phyloP scores from a whole-genome alignment of 2,329 filamentous ascomycete species.

The Chaetomiaceae sp. region DNA sequence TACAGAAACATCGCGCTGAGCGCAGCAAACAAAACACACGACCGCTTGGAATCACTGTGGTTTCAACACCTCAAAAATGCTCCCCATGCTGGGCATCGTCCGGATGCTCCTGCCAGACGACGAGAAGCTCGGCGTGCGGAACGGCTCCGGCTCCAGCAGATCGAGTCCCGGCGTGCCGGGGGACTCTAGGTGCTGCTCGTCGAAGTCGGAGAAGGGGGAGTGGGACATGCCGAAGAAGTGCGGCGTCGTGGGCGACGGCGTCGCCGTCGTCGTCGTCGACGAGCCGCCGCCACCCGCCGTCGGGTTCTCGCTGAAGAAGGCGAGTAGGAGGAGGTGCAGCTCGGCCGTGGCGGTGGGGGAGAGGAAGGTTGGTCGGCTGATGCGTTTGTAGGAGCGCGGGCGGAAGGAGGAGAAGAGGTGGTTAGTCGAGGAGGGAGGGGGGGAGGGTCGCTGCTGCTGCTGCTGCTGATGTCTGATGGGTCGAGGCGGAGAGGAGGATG shows the following conservation, averaged over 20 bases:
- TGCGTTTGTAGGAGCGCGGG: conserved; percentile 22
- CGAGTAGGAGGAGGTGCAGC: conserved; percentile 20
- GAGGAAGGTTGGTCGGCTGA: conserved; percentile 23
- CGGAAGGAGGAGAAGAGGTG: too few relatives aligned
- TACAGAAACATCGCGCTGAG: too few relatives aligned
- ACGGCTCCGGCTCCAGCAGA: conserved; percentile 23
- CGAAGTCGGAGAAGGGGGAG: conserved; percentile 15
- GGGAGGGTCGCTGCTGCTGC: too few relatives aligned
- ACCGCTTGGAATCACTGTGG: conserved; percentile 12
- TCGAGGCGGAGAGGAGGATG: conserved; percentile 5
- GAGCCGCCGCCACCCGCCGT: too few relatives aligned
- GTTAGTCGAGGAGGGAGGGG: too few relatives aligned
- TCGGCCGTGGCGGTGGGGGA: conserved; percentile 24
- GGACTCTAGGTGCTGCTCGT: too few relatives aligned
- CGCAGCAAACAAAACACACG: not conserved
- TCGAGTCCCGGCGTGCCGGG: conserved; percentile 19
- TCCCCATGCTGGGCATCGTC: conserved; percentile 20
- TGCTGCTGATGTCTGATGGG: too few relatives aligned
- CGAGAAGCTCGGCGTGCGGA: conserved; percentile 12
- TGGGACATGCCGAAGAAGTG: conserved; percentile 13
- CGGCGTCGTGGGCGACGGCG: conserved; percentile 21
- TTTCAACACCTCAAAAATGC: conserved; percentile 24
- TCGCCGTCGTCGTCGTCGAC: conserved; percentile 17
- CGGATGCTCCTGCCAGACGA: conserved; percentile 9
- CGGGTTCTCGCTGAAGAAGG: conserved; percentile 20